Conservation (phyloP, 257 asterid genomes). For the Solanum piurae region DNA sequence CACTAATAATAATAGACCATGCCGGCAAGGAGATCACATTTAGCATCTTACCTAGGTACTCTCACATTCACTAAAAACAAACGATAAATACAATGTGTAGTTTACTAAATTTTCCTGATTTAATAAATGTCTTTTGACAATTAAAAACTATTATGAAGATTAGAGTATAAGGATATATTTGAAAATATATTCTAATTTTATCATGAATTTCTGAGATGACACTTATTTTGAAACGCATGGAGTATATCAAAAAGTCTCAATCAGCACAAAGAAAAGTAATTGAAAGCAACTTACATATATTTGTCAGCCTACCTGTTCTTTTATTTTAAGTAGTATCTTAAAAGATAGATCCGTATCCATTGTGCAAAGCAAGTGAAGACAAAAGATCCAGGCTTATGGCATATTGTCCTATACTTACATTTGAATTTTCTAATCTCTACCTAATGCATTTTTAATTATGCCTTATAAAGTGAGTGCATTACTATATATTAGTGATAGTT, state of each 20-base stretch:
- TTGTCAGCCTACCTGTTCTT: background rate
- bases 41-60: background rate
- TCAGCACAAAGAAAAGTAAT: background rate
- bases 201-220: background rate
- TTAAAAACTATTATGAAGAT: background rate
- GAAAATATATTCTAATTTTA: no score
- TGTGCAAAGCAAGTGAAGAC: background rate
- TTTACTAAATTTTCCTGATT: background rate
- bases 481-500: background rate
- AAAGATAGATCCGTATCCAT: background rate
- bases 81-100: background rate
- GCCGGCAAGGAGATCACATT: background rate
- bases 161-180: background rate
- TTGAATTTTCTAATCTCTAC: background rate
- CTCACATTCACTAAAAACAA: background rate
- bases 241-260: background rate
- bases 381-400: background rate
- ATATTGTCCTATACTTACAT: conserved; percentile 4
- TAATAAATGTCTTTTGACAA: background rate
- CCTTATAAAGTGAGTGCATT: background rate
- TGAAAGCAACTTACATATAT: background rate
- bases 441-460: background rate
- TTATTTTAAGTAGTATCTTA: background rate
- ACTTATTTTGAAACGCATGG: no score
- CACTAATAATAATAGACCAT: background rate